Evolutionary conservation across 208 protist species (phyloP).

Genomic region (Dictyostelium gargantuum): DNA sequence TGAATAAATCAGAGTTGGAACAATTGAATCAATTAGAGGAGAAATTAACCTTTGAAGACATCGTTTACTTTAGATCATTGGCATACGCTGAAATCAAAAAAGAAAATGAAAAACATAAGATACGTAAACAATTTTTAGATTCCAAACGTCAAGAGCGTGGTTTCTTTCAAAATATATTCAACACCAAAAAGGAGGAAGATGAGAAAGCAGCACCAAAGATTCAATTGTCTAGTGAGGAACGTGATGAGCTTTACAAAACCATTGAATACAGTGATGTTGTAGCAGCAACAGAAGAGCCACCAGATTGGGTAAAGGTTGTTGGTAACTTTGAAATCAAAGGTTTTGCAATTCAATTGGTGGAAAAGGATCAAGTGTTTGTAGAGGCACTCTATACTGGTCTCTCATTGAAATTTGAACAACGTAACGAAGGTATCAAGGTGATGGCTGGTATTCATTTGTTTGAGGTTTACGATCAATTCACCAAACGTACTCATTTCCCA

Average conservation of each 20-base stretch:
- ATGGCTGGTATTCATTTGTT: slow-evolving; percentile 6
- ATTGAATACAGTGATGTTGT: slow-evolving; percentile 58
- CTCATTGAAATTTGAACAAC: slow-evolving; percentile 5
- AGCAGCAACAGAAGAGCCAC: neutral
- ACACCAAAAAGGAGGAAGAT: slow-evolving; percentile 7
- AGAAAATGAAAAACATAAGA: slow-evolving; percentile 44
- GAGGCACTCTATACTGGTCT: neutral
- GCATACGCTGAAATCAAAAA: slow-evolving; percentile 56
- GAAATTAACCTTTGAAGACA: slow-evolving; percentile 47
- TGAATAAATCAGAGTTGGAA: neutral
- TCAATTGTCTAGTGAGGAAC: neutral
- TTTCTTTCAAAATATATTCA: slow-evolving; percentile 53
- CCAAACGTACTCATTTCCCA: slow-evolving; percentile 20
- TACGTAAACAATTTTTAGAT: slow-evolving; percentile 16
- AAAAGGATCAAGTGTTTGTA: neutral
- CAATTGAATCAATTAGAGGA: slow-evolving; percentile 26
- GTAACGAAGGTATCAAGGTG: slow-evolving; percentile 23
- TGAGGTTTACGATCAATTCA: slow-evolving; percentile 54
- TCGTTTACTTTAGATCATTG: slow-evolving; percentile 68
- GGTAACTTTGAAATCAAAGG: slow-evolving; percentile 33
- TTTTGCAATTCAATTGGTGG: slow-evolving; percentile 19
- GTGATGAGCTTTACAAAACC: slow-evolving; percentile 52
- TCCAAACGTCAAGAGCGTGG: slow-evolving; percentile 13
- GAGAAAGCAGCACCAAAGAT: slow-evolving; percentile 12
- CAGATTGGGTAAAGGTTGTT: slow-evolving; percentile 47